Evolutionary conservation across 2,329 filamentous ascomycete species (phyloP), one percentile per base, ranked within the genome.

Genomic region (Cucurbitaria berberidis): DNA sequence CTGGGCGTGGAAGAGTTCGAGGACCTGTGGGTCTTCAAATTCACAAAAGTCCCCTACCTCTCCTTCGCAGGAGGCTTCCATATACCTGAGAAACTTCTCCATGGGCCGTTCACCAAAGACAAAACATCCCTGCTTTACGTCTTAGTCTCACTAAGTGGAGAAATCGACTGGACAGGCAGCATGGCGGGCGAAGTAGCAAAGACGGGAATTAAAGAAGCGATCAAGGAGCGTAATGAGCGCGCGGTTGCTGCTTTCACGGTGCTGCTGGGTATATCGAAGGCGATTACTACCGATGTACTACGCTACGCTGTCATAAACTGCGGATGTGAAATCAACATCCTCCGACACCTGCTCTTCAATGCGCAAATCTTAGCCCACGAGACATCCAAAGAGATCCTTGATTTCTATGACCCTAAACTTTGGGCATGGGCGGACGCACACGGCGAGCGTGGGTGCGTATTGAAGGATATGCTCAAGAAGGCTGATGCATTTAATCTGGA

Each of bases 11-110:
- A 46, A 4, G 44, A 55, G 10, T 71, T 75, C 22, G 62, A 70
- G 6, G 66, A 65, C 2, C 46, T 74, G 2, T 72, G 60, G 62
- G 71, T 70, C 15, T 68, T 62, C 51, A 63, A 57, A 27, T 72
- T 74, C 34, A 69, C 63, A 8, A 68, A 61, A 35, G 62, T 74
- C 18, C 56, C 59, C 3, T 72, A 70, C 45, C 60, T 74, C 10
- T 55, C 64, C 15, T 70, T 75, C 45, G 67, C 72, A 3, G 62
- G 67, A 13, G 63, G 64, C 0, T 72, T 74, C 34, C 48, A 51
- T 15, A 59, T 76, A 3, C 73, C 73, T 0, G 68, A 74, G 50
- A 75, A 72, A 54, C 48, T 75, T 26, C 55, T 76, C n/a, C 70
- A 69, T 51, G 72, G 72, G 1, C 70, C 72, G 1, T 75, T 68